A percentile compares a stretch with the other conserved stretches of the same genome.
Evolutionary conservation across 2,329 filamentous ascomycete species (phyloP).

Genomic region (Furcasterigmium sp.): DNA sequence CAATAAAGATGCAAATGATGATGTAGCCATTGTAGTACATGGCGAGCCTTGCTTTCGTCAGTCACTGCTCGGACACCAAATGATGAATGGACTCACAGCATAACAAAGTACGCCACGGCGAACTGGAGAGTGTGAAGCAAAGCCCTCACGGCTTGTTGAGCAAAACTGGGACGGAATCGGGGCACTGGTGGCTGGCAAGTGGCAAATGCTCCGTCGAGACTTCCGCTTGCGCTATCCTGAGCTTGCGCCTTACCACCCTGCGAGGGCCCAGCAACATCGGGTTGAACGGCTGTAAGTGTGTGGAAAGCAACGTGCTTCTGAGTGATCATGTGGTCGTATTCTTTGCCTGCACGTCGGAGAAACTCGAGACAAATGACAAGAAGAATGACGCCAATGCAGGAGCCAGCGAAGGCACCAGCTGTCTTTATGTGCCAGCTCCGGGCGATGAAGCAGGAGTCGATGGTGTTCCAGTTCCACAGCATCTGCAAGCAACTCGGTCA

Average conservation of each 20-base stretch:
- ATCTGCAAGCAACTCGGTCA: slow-evolving; percentile 44
- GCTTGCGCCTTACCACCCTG: neutral
- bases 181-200: too few species aligned
- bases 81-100: slow-evolving; percentile 60
- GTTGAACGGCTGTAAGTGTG: slow-evolving; percentile 13
- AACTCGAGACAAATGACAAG: slow-evolving; percentile 69
- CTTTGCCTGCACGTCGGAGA: slow-evolving; percentile 63
- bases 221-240: neutral
- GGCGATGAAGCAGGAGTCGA: slow-evolving; percentile 69
- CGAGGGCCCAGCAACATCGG: slow-evolving; percentile 3
- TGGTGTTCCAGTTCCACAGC: slow-evolving; percentile 75
- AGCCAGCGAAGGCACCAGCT: slow-evolving; percentile 68
- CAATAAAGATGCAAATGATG: slow-evolving; percentile 76
- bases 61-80: too few species aligned
- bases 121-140: slow-evolving; percentile 67
- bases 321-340: slow-evolving; percentile 56
- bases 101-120: slow-evolving; percentile 71
- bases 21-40: slow-evolving; percentile 68
- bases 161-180: slow-evolving; percentile 49
- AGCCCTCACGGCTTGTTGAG: slow-evolving; percentile 63
- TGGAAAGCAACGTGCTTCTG: slow-evolving; percentile 50
- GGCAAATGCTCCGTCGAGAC: slow-evolving; percentile 3
- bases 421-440: slow-evolving; percentile 65
- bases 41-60: slow-evolving; percentile 26
- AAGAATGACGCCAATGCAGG: slow-evolving; percentile 72